These are phyloP conservation scores for Ceriops tagal DNA, from an alignment of 345 rosid species.

Conservation along the genomic window DNA sequence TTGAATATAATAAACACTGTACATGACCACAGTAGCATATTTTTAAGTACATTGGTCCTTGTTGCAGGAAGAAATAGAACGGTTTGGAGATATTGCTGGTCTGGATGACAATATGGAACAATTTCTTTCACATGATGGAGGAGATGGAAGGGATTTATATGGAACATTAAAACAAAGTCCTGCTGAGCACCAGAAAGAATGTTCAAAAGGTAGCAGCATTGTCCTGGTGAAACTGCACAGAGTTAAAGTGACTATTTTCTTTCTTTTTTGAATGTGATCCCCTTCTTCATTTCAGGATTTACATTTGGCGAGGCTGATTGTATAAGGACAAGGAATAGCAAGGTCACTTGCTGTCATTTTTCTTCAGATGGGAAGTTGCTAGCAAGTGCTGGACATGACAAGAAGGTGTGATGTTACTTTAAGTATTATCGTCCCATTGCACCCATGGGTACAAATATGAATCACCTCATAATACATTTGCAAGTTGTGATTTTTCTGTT, in stretches of 20 bases:
- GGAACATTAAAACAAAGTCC: constrained; percentile 45
- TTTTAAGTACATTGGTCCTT: constrained; percentile 7
- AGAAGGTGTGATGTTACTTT: constrained; percentile 39
- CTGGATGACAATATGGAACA: constrained; percentile 60
- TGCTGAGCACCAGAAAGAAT: constrained; percentile 41
- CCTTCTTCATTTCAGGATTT: constrained; percentile 41
- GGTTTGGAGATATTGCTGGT: constrained; percentile 47
- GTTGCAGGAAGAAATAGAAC: constrained; percentile 61
- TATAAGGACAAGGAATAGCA: constrained; percentile 50
- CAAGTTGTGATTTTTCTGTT: not conserved
- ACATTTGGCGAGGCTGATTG: constrained; percentile 59
- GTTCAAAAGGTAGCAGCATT: constrained; percentile 41
- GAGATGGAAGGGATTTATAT: constrained; percentile 43
- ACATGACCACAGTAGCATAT: no score
- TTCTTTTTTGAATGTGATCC: not conserved
- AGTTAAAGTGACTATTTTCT: not conserved
- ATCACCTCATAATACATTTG: not conserved
- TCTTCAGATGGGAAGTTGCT: constrained; percentile 74
- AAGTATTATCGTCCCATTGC: not conserved
- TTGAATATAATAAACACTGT: not conserved
- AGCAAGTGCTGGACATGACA: constrained; percentile 73
- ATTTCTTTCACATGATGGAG: constrained; percentile 50
- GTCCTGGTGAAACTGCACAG: not conserved
- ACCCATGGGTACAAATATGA: not conserved
- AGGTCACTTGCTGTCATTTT: constrained; percentile 76